A percentile compares a stretch with the other conserved stretches of the same genome.
Conservation (phyloP, 2,329 filamentous ascomycete species). For the Trichoderma koningii region DNA sequence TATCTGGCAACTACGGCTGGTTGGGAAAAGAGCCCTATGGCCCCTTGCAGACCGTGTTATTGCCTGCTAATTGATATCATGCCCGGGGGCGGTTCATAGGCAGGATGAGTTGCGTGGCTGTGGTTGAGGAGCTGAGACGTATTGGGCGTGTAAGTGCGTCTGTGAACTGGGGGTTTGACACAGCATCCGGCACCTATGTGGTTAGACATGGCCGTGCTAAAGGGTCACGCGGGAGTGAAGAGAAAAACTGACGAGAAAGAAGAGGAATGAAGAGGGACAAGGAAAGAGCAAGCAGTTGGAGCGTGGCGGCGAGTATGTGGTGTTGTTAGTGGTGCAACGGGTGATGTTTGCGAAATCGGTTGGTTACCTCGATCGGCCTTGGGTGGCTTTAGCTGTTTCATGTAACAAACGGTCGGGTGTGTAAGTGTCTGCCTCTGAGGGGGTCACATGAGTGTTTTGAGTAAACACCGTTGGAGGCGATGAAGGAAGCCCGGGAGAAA, state of each 20-base stretch:
- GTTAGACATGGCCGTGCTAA: constrained; percentile 21
- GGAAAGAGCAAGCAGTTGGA: not conserved
- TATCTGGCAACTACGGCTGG: too few species aligned
- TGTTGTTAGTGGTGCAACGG: not conserved
- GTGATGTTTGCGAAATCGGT: not conserved
- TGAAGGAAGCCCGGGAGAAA: too few species aligned
- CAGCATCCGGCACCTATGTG: constrained; percentile 8
- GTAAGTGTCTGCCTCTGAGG: too few species aligned
- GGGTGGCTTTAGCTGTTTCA: not conserved
- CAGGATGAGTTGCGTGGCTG: constrained; percentile 17
- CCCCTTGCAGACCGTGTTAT: not conserved
- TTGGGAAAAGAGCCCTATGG: not conserved
- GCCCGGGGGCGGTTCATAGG: not conserved
- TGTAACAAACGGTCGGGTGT: not conserved
- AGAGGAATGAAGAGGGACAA: not conserved
- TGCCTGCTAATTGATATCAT: too few species aligned
- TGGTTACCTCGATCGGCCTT: not conserved
- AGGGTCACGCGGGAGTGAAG: constrained; percentile 13
- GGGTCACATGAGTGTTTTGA: too few species aligned
- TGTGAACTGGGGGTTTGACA: not conserved
- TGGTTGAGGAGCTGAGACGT: constrained; percentile 22
- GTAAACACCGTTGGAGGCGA: too few species aligned
- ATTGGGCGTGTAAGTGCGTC: constrained; percentile 7
- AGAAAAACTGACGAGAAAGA: not conserved
- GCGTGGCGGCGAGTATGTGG: not conserved